Evolutionary conservation across 371 early-diverging fungal species (phyloP).

Genomic region (Lichtheimia ornata): DNA sequence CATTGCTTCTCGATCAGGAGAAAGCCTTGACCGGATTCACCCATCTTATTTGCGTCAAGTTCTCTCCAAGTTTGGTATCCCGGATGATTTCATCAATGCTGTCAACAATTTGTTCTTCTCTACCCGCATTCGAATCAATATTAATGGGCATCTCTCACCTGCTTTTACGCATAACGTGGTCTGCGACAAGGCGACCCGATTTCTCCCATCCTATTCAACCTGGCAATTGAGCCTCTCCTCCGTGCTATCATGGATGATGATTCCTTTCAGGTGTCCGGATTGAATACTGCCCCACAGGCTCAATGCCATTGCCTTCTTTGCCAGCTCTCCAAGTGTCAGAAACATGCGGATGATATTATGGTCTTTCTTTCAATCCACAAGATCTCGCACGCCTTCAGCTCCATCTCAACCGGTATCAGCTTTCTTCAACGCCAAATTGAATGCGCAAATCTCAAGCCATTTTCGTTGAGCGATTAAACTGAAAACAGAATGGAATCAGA

Average conservation of each 20-base stretch:
- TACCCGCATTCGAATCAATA: slow-evolving; percentile 16
- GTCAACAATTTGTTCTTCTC: slow-evolving; percentile 4
- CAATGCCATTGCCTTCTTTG: too few relatives aligned
- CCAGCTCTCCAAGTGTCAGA: not conserved
- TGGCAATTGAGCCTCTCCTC: slow-evolving; percentile 24
- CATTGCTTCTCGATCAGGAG: not conserved
- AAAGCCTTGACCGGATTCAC: not conserved
- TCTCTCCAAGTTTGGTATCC: slow-evolving; percentile 3
- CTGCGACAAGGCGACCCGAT: slow-evolving; percentile 22
- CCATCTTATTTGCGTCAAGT: not conserved
- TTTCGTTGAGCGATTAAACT: slow-evolving; percentile 1
- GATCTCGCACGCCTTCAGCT: not conserved
- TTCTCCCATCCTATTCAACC: slow-evolving; percentile 20
- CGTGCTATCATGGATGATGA: not conserved
- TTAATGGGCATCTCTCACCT: slow-evolving; percentile 17
- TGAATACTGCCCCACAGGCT: not conserved
- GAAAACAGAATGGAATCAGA: not conserved
- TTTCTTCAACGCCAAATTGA: slow-evolving; percentile 11
- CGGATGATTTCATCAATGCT: not conserved
- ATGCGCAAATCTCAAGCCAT: slow-evolving; percentile 5
- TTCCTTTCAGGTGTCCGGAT: not conserved
- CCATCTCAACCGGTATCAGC: not conserved
- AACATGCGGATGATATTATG: slow-evolving; percentile 15
- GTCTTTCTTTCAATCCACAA: not conserved
- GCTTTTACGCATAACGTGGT: slow-evolving; percentile 12